Base-by-base conservation (phyloP, 495 filamentous ascomycete genomes). In the Acidomyces sp. region DNA sequence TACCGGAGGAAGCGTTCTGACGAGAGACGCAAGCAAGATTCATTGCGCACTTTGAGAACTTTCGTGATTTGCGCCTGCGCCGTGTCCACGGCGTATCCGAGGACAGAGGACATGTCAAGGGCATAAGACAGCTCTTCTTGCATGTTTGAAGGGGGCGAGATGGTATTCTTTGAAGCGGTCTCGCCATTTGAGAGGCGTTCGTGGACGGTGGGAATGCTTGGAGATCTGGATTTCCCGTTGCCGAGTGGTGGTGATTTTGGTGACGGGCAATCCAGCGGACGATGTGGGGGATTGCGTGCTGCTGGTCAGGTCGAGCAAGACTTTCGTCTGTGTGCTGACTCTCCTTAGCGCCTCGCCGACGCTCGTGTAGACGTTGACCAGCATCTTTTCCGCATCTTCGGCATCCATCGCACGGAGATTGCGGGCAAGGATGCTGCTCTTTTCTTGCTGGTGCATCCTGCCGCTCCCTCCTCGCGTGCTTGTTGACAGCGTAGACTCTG, bases 281-380 rank as follows among this genome's bases (percentile, higher is more conserved):
- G 46, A 42, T 1, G 52, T 51, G 1, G 54, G 38, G 5, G 58
- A 47, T 24, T 69, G 67, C 29, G 88, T 65, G 6, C 77, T 77
- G 54, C 86, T 94, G 1, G 86, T 93, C 24, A 94, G 82, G 56
- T 99, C 90, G 13, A 99, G 67, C n/a, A 99, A 62, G 15, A 96
- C 77, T 58, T 99, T 99, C 16, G 87, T 82, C 52, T 99, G 90
- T 3, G 85, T 83, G 26, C 81, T 78, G 9, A 96, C 61, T 53
- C 90, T 71, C 39, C 90, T 70, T 39, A 96, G 57, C 0, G 82
- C 80, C 56, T 99, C 90, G 16, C 88, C 80, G 18, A 94, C 79
- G 4, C 80, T 74, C 3, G 82, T 77, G 55, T 95, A 99, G 13
- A 92, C 78, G 27, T 72, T 79, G 15, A 75, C 68, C 6, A 95